Evolutionary conservation across 1,284 basidiomycete genomes (phyloP), one percentile per base, ranked within the genome.

Genomic region (Melampsora larici-populina): DNA sequence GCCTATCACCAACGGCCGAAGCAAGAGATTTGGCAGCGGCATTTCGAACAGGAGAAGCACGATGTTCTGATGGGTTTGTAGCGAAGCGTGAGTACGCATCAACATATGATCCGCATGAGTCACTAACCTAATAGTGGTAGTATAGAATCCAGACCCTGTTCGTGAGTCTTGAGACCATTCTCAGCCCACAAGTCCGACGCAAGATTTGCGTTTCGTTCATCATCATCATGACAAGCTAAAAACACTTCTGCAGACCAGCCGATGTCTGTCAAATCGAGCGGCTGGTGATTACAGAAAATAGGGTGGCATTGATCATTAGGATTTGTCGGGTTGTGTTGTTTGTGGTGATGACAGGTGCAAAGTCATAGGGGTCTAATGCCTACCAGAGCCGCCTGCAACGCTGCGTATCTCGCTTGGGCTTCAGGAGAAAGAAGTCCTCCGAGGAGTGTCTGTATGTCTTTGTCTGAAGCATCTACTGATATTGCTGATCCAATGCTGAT

Each of bases 101-200:
- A 26, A n/a, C 46, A 49, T 55, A 33, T 63, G 40, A 69, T 69
- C n/a, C 3, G 64, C 21, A 26, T 7, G 31, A 36, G 58, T 13
- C 36, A 67, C 76, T 17, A 11, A 72, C 76, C 76, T 36, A 78
- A 67, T 11, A 78, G 29, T 24, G 33, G 26, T 24, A 72, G 31
- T 36, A 78, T 51, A 11, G 76, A 78, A 17, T 46, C 83, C 0
- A 93, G 85, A 84, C 90, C 97, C 3, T 84, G 84, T 81, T 92
- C 91, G 0, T 92, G 89, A 7, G 97, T 89, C 82, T 98, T 94
- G 49, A 99, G 85, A 15, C 92, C 95, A 81, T 99, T 99, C 81
- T 99, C 97, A 78, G 97, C 94, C 96, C 95, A 99, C 15, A 94
- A 84, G 81, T 91, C 89, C 36, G 86, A 86, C 9, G 95, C 95